Conservation (phyloP, 805 yeast species). For the Yarrowia sp. region DNA sequence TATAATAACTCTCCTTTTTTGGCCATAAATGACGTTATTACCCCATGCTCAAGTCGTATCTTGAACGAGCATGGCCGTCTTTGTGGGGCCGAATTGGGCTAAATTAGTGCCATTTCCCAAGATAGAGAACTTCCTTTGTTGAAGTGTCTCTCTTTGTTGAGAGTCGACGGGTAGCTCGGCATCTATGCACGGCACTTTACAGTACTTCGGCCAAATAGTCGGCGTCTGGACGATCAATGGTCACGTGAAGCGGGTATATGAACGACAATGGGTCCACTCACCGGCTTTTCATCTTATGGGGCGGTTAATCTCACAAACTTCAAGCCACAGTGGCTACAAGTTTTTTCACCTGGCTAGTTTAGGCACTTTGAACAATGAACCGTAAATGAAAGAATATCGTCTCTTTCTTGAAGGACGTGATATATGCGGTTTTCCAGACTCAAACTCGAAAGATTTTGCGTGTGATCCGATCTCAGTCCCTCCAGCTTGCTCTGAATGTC, state of each 20-base stretch:
- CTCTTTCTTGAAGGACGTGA: neutral
- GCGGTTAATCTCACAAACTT: neutral
- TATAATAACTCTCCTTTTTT: too few relatives aligned
- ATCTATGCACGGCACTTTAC: constrained; percentile 5
- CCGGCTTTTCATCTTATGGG: neutral
- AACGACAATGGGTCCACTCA: too few relatives aligned
- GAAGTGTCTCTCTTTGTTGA: neutral
- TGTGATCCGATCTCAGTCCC: neutral
- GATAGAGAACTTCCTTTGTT: neutral
- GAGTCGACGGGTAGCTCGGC: neutral
- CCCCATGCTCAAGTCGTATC: constrained; percentile 2
- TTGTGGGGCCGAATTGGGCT: neutral
- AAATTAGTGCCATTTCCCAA: neutral
- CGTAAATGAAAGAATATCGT: neutral
- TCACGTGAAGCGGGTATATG: neutral
- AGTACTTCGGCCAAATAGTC: too few relatives aligned
- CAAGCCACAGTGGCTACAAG: constrained; percentile 33
- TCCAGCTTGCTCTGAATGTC: neutral
- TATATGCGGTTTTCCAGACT: neutral
- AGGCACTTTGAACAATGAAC: neutral
- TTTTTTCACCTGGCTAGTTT: neutral
- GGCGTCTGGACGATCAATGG: too few relatives aligned
- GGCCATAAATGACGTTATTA: constrained; percentile 11
- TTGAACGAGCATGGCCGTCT: neutral
- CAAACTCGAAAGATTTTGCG: neutral